These are phyloP conservation scores for Kodamaea arcana DNA, from an alignment of 1,139 yeast genomes.

Conservation along the genomic window DNA sequence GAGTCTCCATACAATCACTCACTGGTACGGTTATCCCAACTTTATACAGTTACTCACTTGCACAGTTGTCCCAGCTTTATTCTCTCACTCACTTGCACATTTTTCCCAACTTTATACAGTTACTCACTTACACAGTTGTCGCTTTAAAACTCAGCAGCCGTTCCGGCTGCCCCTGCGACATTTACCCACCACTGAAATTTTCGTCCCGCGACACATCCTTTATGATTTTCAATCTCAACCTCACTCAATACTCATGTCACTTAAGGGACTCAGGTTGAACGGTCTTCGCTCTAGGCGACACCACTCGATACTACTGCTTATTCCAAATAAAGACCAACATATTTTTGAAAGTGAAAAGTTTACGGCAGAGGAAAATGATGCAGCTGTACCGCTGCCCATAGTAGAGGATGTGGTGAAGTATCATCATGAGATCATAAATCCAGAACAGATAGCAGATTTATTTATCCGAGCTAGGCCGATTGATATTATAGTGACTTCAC, in stretches of 20 bases:
- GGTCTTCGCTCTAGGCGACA: too few species aligned
- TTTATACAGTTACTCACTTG: too few species aligned
- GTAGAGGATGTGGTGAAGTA: constrained; percentile 14
- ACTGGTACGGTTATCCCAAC: too few species aligned
- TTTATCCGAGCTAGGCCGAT: constrained; percentile 17
- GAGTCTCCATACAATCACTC: too few species aligned
- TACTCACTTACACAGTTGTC: too few species aligned
- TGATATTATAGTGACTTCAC: constrained; percentile 28
- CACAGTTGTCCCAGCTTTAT: too few species aligned
- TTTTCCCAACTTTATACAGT: too few species aligned
- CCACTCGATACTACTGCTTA: constrained; percentile 22
- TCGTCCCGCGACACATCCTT: not conserved
- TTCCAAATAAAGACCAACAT: constrained; percentile 29
- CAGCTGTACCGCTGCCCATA: constrained; percentile 31
- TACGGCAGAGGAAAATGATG: constrained; percentile 27
- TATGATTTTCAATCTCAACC: not conserved
- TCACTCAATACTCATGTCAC: not conserved
- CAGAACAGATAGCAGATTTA: constrained; percentile 32
- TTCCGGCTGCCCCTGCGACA: too few species aligned
- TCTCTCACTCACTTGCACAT: too few species aligned
- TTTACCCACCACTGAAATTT: too few species aligned
- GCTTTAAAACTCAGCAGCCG: too few species aligned
- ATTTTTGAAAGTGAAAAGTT: constrained; percentile 32
- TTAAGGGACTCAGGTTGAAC: too few species aligned
- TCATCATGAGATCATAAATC: constrained; percentile 31